A percentile compares a stretch with the other conserved stretches of the same genome.
Conservation (phyloP, 352 stramenopile genomes). For the Pythium brachiatum region DNA sequence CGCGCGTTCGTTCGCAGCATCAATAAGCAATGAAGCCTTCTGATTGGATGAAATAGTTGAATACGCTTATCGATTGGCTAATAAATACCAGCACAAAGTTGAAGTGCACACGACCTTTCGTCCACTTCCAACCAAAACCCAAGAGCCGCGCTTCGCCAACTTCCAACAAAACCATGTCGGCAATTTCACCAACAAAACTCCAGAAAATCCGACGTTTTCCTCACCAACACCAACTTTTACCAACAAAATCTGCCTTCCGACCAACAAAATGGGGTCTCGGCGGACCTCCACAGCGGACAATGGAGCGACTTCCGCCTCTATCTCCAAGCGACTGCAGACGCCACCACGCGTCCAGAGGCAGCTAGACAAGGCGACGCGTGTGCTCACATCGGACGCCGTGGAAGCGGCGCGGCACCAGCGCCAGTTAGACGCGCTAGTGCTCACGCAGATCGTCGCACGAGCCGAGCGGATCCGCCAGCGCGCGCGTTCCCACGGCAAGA, state of each 20-base stretch:
- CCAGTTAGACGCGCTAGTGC: constrained; percentile 26
- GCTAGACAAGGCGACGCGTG: background rate
- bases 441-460: constrained; percentile 45
- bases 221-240: background rate
- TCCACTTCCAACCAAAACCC: background rate
- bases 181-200: background rate
- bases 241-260: background rate
- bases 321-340: background rate
- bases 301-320: background rate
- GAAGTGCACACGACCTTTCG: constrained; percentile 2
- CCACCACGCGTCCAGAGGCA: constrained; percentile 3
- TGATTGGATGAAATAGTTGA: no score
- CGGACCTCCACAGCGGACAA: background rate
- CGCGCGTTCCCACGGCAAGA: background rate
- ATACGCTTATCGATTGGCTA: constrained; percentile 1
- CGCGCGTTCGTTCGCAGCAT: no score
- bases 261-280: background rate
- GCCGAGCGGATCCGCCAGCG: constrained; percentile 29
- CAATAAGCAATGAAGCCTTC: no score
- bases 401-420: constrained; percentile 15
- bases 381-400: background rate
- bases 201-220: background rate
- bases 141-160: background rate
- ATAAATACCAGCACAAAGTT: background rate
- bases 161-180: background rate